Conservation (phyloP, 176 grass and related monocot species). For the Poa pratensis region DNA sequence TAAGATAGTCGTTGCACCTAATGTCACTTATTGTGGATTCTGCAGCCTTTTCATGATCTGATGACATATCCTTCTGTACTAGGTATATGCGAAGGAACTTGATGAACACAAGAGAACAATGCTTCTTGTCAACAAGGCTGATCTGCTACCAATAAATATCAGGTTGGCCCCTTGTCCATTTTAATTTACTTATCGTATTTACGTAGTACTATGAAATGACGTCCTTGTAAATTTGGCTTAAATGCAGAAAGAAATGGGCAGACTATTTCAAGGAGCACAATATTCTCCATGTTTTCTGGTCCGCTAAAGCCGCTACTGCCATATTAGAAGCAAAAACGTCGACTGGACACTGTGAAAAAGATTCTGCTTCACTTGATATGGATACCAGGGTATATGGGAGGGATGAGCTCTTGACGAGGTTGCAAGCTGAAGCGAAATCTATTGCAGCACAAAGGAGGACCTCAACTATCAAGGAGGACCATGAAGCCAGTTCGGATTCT, state of each 20-base stretch:
- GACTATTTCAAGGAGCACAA: constrained; percentile 74
- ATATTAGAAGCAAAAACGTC: constrained; percentile 77
- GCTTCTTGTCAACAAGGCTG: constrained; percentile 97
- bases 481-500: constrained; percentile 43
- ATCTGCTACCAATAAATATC: constrained; percentile 79
- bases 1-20: neutral
- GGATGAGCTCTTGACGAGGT: constrained; percentile 74
- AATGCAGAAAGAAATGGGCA: constrained; percentile 78
- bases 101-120: constrained; percentile 86
- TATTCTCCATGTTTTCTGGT: constrained; percentile 93
- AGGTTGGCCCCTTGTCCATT: constrained; percentile 44
- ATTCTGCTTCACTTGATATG: constrained; percentile 48
- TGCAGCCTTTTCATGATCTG: neutral
- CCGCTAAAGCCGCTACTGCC: constrained; percentile 88
- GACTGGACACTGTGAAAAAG: constrained; percentile 45
- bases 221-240: constrained; percentile 29
- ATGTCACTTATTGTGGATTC: neutral
- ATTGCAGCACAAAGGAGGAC: constrained; percentile 53
- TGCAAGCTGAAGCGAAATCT: constrained; percentile 84
- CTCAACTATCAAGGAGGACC: constrained; percentile 31
- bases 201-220: neutral
- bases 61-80: constrained; percentile 34
- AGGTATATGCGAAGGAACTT: constrained; percentile 84
- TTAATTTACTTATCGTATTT: constrained; percentile 14
- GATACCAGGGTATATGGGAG: constrained; percentile 81